Percentiles rank a stretch among this genome's conserved stretches.
These are phyloP conservation scores for Aristolochia contorta DNA, from an alignment of 164 flowering plant genomes.

Conservation along the genomic window DNA sequence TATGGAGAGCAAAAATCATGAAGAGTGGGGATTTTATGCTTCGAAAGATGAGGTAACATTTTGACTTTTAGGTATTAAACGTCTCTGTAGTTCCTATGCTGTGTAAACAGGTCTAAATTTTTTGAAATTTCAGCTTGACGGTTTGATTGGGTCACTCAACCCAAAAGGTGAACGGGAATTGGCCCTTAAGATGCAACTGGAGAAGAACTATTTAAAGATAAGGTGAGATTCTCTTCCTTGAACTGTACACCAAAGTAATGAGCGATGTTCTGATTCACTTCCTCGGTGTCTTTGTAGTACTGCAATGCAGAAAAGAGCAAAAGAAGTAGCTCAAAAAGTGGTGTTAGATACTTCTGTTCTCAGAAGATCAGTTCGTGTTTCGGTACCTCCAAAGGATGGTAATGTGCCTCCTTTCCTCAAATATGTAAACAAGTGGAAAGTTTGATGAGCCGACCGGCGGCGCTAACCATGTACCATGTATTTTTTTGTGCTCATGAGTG, in stretches of 20 bases:
- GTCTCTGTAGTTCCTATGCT: background rate
- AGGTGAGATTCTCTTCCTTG: slow-evolving; percentile 6
- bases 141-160: slow-evolving; percentile 12
- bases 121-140: slow-evolving; percentile 9
- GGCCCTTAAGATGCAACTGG: slow-evolving; percentile 10
- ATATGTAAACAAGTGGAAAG: slow-evolving; percentile 8
- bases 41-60: slow-evolving; percentile 11
- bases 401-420: slow-evolving; percentile 7
- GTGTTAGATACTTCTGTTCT: slow-evolving; percentile 9
- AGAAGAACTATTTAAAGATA: slow-evolving; percentile 12
- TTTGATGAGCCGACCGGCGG: too few species aligned
- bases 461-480: too few species aligned
- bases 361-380: slow-evolving; percentile 13
- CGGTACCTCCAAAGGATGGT: slow-evolving; percentile 5
- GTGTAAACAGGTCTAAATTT: background rate
- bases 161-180: slow-evolving; percentile 14
- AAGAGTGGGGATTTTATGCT: slow-evolving; percentile 10
- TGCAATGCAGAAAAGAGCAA: slow-evolving; percentile 10
- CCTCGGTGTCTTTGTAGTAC: slow-evolving; percentile 2
- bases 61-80: background rate
- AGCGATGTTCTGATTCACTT: background rate
- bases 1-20: slow-evolving; percentile 13
- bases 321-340: slow-evolving; percentile 3
- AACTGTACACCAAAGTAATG: background rate
- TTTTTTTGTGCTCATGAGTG: too few species aligned